A percentile compares a stretch with the other conserved stretches of the same genome.
These are phyloP conservation scores for Saitozyma sp. DNA, from an alignment of 768 basidiomycete genomes.

Conservation along the genomic window DNA sequence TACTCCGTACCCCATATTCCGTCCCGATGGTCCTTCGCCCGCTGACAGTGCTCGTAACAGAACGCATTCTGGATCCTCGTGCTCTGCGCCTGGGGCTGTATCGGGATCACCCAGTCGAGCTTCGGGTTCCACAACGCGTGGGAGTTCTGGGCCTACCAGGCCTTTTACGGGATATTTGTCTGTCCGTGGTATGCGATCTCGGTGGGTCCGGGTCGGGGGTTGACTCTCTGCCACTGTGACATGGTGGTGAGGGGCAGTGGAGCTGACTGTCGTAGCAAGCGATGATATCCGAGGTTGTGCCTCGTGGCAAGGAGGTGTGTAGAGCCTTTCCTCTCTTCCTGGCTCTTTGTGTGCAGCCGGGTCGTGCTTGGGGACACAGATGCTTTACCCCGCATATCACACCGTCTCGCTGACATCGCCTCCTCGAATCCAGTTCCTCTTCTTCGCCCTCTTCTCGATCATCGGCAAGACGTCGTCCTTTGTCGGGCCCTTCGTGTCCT, in stretches of 20 bases:
- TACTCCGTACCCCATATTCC: background rate
- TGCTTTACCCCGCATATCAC: no score
- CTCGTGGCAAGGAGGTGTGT: slow-evolving; percentile 71
- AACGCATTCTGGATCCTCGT: slow-evolving; percentile 47
- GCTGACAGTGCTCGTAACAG: slow-evolving; percentile 38
- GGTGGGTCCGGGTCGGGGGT: slow-evolving; percentile 51
- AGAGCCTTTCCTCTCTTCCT: background rate
- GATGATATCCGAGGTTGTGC: slow-evolving; percentile 65
- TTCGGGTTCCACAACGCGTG: slow-evolving; percentile 82
- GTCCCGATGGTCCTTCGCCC: background rate
- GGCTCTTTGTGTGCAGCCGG: no score
- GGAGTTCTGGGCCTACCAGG: slow-evolving; percentile 70
- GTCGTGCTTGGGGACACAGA: no score
- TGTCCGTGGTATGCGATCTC: slow-evolving; percentile 87
- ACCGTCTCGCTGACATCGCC: no score
- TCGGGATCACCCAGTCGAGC: slow-evolving; percentile 70
- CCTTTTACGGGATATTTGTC: slow-evolving; percentile 57
- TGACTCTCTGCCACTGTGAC: background rate
- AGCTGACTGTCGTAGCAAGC: slow-evolving; percentile 36
- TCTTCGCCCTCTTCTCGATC: slow-evolving; percentile 82
- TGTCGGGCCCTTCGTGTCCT: slow-evolving; percentile 45
- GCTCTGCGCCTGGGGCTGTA: slow-evolving; percentile 64
- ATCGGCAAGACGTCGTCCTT: slow-evolving; percentile 53
- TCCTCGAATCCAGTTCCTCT: slow-evolving; percentile 55
- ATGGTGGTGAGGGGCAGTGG: background rate